Percentiles rank a stretch among this genome's conserved stretches.
Conservation (phyloP, 164 flowering plant species). For the Tetracentron sinense region DNA sequence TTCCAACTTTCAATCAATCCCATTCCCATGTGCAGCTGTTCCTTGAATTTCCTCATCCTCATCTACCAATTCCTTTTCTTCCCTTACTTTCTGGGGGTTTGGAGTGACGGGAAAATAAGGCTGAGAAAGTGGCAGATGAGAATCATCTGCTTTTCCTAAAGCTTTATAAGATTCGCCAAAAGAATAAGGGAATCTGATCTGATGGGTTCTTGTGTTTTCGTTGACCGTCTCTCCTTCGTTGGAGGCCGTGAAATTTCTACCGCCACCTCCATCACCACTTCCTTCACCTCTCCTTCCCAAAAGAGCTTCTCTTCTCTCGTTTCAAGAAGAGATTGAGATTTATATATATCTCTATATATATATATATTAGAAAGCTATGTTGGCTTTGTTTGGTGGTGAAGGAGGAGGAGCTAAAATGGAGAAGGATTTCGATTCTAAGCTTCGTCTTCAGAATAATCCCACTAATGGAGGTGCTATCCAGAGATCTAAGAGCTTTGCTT, state of each 20-base stretch:
- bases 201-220: slow-evolving; percentile 13
- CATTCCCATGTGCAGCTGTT: too few species aligned
- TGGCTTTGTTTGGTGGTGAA: slow-evolving; percentile 5
- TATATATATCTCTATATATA: too few species aligned
- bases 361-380: neutral
- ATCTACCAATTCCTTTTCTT: neutral
- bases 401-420: slow-evolving; percentile 47
- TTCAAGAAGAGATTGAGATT: neutral
- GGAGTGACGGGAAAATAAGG: neutral
- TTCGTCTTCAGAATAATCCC: slow-evolving; percentile 39
- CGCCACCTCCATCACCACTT: neutral
- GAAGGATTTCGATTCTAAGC: slow-evolving; percentile 72
- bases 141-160: neutral
- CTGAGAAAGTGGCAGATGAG: slow-evolving; percentile 12
- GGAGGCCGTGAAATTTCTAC: slow-evolving; percentile 19
- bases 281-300: neutral
- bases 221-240: slow-evolving; percentile 17
- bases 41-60: neutral
- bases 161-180: slow-evolving; percentile 16
- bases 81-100: neutral
- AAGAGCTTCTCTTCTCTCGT: neutral
- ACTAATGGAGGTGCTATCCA: slow-evolving; percentile 23
- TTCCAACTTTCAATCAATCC: too few species aligned
- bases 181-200: slow-evolving; percentile 10
- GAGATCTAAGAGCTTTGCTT: slow-evolving; percentile 64